Conservation (phyloP, 2,329 filamentous ascomycete genomes). For the Moelleriella libera region DNA sequence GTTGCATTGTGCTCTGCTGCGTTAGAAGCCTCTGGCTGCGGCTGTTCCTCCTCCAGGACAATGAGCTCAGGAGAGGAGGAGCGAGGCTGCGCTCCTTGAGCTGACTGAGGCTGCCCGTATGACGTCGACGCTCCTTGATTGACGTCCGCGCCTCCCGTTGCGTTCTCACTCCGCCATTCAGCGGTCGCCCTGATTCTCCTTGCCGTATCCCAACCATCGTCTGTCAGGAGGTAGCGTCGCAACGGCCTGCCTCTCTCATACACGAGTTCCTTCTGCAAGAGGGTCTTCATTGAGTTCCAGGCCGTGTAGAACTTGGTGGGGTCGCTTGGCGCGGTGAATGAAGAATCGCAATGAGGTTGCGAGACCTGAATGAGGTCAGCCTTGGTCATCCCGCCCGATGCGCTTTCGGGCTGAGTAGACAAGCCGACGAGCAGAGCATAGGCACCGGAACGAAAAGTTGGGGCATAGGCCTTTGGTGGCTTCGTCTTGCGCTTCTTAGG, state of each 20-base stretch:
- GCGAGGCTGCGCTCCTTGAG: not conserved
- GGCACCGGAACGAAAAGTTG: conserved; percentile 55
- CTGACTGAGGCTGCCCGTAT: not conserved
- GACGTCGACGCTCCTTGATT: not conserved
- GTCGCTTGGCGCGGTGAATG: conserved; percentile 54
- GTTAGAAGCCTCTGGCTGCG: not conserved
- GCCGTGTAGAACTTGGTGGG: conserved; percentile 62
- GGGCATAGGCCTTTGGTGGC: conserved; percentile 56
- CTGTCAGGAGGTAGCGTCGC: conserved; percentile 56
- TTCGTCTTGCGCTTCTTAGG: conserved; percentile 40
- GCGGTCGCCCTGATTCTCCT: conserved; percentile 43
- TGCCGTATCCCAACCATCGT: conserved; percentile 66
- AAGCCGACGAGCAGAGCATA: conserved; percentile 61
- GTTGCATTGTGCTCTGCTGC: conserved; percentile 5
- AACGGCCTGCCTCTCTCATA: conserved; percentile 55
- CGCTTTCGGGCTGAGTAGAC: conserved; percentile 40
- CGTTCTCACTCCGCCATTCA: conserved; percentile 16
- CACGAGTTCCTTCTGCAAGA: conserved; percentile 60
- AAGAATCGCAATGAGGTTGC: conserved; percentile 59
- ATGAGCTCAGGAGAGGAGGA: conserved; percentile 8
- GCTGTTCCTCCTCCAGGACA: not conserved
- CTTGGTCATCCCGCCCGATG: conserved; percentile 46
- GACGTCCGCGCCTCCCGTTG: not conserved
- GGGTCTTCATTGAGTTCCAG: conserved; percentile 71
- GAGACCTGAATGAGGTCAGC: conserved; percentile 52